These are phyloP conservation scores for Verticillium albo-atrum DNA, from an alignment of 2,329 filamentous ascomycete genomes.

Conservation along the genomic window DNA sequence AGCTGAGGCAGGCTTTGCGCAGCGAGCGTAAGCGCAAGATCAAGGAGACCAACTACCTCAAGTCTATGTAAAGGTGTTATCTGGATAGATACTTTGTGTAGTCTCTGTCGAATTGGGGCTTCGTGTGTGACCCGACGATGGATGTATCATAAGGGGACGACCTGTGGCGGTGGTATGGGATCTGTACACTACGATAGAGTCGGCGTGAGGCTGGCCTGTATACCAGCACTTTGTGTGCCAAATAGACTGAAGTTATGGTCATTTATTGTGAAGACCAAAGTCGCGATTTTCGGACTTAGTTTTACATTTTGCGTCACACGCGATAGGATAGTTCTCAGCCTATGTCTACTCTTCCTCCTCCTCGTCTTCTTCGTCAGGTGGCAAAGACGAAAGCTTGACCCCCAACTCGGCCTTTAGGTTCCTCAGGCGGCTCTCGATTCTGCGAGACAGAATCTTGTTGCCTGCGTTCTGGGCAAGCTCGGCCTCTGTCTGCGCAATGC, in stretches of 20 bases:
- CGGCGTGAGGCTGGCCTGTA: not conserved
- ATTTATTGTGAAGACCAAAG: not conserved
- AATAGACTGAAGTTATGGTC: not conserved
- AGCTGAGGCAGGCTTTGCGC: constrained; percentile 67
- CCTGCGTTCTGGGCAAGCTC: constrained; percentile 32
- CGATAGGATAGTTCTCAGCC: not conserved
- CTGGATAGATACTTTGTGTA: not conserved
- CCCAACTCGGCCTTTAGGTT: constrained; percentile 39
- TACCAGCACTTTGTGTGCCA: not conserved
- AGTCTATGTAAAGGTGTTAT: constrained; percentile 58
- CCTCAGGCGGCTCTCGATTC: constrained; percentile 46
- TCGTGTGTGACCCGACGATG: not conserved
- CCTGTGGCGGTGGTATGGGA: not conserved
- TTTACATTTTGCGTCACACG: not conserved
- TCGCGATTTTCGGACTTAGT: not conserved
- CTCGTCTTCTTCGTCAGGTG: constrained; percentile 17
- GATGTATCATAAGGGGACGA: not conserved
- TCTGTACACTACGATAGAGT: not conserved
- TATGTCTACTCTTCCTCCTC: not conserved
- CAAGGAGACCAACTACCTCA: constrained; percentile 83
- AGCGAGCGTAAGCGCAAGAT: constrained; percentile 70
- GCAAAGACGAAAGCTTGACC: constrained; percentile 39
- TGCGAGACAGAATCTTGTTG: constrained; percentile 44
- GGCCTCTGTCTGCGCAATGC: constrained; percentile 39
- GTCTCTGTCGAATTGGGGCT: not conserved